Percentiles rank a stretch among this genome's conserved stretches.
phyloP scores from a whole-genome alignment of 176 grass and related monocot genomes.

The Musa beccarii region DNA sequence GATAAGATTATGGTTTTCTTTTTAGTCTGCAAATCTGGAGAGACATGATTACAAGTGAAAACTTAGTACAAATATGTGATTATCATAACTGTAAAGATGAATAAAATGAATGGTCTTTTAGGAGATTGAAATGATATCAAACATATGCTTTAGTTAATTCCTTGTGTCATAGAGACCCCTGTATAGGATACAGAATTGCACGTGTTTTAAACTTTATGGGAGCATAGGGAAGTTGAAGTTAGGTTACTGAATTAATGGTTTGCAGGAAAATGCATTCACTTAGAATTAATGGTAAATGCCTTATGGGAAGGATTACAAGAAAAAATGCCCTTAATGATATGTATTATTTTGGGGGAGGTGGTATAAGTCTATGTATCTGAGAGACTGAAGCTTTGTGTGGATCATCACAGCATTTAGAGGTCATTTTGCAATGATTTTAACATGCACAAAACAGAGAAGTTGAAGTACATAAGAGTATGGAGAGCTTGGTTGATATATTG shows the following conservation, averaged over 20 bases:
- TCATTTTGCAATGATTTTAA: neutral
- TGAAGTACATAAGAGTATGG: neutral
- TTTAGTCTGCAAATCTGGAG: no score
- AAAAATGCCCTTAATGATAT: neutral
- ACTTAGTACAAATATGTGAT: no score
- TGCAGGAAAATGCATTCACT: neutral
- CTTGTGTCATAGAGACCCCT: no score
- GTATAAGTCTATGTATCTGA: neutral
- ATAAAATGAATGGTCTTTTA: no score
- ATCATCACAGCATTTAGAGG: neutral
- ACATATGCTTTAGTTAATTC: no score
- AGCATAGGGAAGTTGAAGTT: no score
- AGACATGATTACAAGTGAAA: no score
- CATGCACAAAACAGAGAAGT: neutral
- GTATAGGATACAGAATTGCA: neutral
- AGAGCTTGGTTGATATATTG: neutral
- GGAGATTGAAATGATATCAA: no score
- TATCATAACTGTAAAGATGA: no score
- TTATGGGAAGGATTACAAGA: neutral
- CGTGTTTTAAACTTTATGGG: neutral
- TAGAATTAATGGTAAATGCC: neutral
- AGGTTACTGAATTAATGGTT: neutral
- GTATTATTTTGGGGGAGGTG: neutral
- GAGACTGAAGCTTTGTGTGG: neutral
- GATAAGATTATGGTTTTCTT: no score